These are phyloP conservation scores for Salix purpurea DNA, from an alignment of 345 rosid species.

Conservation along the genomic window DNA sequence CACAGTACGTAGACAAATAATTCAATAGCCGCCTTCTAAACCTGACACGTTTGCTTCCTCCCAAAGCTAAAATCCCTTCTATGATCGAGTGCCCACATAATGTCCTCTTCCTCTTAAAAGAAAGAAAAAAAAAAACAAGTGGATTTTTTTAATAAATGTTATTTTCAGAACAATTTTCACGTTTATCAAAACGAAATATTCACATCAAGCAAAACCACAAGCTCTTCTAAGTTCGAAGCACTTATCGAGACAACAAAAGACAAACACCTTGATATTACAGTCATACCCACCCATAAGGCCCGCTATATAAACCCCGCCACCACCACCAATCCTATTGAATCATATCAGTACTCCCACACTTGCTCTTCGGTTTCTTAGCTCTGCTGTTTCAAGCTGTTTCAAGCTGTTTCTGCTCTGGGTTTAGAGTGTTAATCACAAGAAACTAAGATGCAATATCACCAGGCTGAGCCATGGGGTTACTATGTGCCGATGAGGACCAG, in stretches of 20 bases:
- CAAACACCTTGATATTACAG: constrained; percentile 21
- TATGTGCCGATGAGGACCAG: constrained; percentile 13
- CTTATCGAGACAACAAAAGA: constrained; percentile 48
- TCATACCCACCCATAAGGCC: background rate
- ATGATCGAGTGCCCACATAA: background rate
- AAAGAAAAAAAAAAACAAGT: background rate
- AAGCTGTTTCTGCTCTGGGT: background rate
- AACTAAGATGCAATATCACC: background rate
- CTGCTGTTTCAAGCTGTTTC: background rate
- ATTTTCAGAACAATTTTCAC: too few relatives aligned
- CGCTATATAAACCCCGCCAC: background rate
- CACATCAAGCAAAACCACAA: too few relatives aligned
- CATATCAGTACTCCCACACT: background rate
- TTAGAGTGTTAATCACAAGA: background rate
- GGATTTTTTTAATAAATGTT: background rate
- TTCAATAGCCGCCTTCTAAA: constrained; percentile 17
- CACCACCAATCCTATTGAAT: background rate
- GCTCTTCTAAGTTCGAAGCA: constrained; percentile 11
- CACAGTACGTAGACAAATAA: constrained; percentile 10
- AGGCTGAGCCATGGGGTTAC: constrained; percentile 17
- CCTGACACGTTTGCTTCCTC: constrained; percentile 23
- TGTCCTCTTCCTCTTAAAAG: constrained; percentile 33
- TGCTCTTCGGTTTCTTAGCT: background rate
- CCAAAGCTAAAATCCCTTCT: background rate
- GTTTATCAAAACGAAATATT: too few relatives aligned